Evolutionary conservation across 805 yeast species (phyloP), one percentile per base, ranked within the genome.

Genomic region (Yarrowia deformans): DNA sequence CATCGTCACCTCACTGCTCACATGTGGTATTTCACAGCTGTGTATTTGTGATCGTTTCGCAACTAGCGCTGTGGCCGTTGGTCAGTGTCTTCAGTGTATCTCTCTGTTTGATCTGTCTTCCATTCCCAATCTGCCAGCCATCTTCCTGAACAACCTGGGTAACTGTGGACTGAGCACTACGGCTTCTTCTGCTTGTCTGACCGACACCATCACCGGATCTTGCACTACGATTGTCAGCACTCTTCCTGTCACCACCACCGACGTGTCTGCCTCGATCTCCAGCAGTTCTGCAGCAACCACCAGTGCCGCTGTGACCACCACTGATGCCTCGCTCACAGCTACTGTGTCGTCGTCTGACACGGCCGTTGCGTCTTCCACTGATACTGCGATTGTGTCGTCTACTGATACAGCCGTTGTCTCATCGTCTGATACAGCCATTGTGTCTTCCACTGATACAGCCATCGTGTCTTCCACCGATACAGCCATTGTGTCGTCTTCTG

Each of bases 211-310:
- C 4, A 54, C 60, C 8, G 60, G 60, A 14, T 12, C 60, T 10
- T 54, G 60, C 19, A 37, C 60, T 16, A 54, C 60, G 18, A 37
- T 54, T 37, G 18, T 37, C 18, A 54, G 60, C 18, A 54, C 60
- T 37, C 45, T 54, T 32, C 60, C 60, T 14, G 34, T 37, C 37
- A 34, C 23, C n/a, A 52, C 58, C 40, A 35, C 58, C 16, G 58
- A 14, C 1, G 40, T 5, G 1, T 39, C 40, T 12, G 40, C 16
- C 6, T 39, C 40, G 3, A 10, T 2, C 37, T 23, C 29, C 3
- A 23, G 29, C 4, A 23, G 29, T 23, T 23, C 29, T 23, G 29
- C 29, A 2, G 29, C 29, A 23, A 23, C 29, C 29, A 23, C 29
- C 29, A 23, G 29, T 23, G 29, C 29, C 29, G 29, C 3, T 23